Evolutionary conservation across 148 eudicot species (phyloP), one percentile per base, ranked within the genome.

Genomic region (Chenopodium quinoa): DNA sequence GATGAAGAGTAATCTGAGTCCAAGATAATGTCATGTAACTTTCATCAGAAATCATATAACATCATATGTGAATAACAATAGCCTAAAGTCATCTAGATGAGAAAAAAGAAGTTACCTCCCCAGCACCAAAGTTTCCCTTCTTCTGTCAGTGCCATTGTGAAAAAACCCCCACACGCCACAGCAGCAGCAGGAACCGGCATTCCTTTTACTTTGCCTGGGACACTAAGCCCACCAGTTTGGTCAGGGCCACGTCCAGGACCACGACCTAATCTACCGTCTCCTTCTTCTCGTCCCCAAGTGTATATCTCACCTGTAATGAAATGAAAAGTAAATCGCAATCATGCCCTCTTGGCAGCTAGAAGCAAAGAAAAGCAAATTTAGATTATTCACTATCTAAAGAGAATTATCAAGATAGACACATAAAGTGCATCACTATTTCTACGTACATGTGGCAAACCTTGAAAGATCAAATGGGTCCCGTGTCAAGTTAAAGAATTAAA

Each of bases 251-350:
- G 97, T 73, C 86, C 90, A 77, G 99, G 97, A 68, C 99, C 99
- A 79, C 93, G 97, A 80, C 99, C 99, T 78, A 96, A 83, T 87
- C 99, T 88, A 79, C 99, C 99, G 22, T 96, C 99, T 20, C 99
- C 99, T 90, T 96, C 99, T 80, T 96, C 99, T 85, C 99, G 91
- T 46, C 99, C 99, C 99, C 99, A 96, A 23, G 93, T 90, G 86
- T 92, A 96, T 44, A 96, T 78, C 83, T 92, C 91, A 77, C 99
- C 99, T 95, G 31, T 56, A 29, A 44, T 74, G 11, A 2, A 52
- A 73, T 48, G n/a, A 52, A 58, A 52, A 71, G 4, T 50, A n/a
- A 40, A 10, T 31, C 32, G 54, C 68, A 60, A 31, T 63, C 47
- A 52, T 46, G 14, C 25, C 56, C 14, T 12, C 80, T 5, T 22